Conservation (phyloP, 306 rosid genomes). For the Prunus salicina region DNA sequence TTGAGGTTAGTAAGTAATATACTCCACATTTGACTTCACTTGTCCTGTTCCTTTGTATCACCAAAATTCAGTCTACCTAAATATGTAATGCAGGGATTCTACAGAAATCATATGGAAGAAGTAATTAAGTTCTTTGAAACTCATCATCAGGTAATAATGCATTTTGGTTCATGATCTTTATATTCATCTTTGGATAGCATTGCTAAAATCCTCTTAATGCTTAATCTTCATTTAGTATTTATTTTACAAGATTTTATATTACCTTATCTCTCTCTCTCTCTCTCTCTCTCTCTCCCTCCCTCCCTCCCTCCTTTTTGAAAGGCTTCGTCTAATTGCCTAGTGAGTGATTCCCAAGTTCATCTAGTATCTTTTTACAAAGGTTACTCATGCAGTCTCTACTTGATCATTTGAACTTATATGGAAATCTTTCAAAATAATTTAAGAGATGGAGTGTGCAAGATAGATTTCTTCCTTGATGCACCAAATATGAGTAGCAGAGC, state of each 20-base stretch:
- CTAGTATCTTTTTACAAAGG: neutral
- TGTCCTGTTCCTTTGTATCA: constrained; percentile 5
- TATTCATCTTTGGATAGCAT: neutral
- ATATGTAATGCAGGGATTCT: constrained; percentile 74
- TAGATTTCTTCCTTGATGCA: neutral
- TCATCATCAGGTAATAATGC: constrained; percentile 70
- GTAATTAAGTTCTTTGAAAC: constrained; percentile 96
- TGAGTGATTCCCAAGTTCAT: neutral
- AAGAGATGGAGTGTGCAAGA: neutral
- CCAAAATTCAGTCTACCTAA: constrained; percentile 14
- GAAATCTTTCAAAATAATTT: neutral
- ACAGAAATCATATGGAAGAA: constrained; percentile 99
- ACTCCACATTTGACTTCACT: constrained; percentile 18
- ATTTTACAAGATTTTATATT: neutral
- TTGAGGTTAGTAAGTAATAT: constrained; percentile 61
- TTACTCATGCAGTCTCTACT: neutral
- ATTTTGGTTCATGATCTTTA: neutral
- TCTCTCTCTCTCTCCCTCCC: neutral
- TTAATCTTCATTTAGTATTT: neutral
- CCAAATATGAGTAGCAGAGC: neutral
- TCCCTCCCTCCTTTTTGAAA: neutral
- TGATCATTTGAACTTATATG: neutral
- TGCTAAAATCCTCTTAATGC: neutral
- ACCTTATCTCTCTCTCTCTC: neutral
- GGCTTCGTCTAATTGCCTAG: neutral